phyloP scores from a whole-genome alignment of 2,329 filamentous ascomycete species.

The Beauveria sp. region DNA sequence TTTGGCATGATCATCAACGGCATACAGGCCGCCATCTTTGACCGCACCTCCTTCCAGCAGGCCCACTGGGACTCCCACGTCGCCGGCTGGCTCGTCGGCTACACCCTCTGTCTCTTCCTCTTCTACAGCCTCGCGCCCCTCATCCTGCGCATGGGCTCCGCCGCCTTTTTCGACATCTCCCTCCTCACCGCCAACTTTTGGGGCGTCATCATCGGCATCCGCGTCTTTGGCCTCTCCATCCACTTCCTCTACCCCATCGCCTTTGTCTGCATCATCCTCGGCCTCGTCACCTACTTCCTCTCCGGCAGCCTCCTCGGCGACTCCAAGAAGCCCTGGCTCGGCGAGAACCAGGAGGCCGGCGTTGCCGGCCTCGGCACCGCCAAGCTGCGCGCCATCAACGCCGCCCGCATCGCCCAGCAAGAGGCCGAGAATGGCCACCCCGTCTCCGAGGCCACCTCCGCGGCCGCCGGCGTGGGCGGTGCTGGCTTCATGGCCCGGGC shows the following conservation, averaged over 20 bases:
- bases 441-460: neutral
- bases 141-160: constrained; percentile 80
- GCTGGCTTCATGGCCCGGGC: neutral
- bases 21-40: constrained; percentile 84
- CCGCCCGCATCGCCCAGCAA: constrained; percentile 35
- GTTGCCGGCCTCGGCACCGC: constrained; percentile 78
- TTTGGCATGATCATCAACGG: constrained; percentile 90
- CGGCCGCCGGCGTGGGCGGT: neutral
- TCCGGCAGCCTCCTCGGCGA: constrained; percentile 77
- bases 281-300: constrained; percentile 81
- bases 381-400: constrained; percentile 63
- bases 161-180: constrained; percentile 95
- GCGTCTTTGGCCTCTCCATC: constrained; percentile 71
- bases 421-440: constrained; percentile 22
- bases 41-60: constrained; percentile 61
- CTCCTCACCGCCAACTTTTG: constrained; percentile 94
- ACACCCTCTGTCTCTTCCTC: constrained; percentile 70
- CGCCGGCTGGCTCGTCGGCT: constrained; percentile 79
- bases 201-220: constrained; percentile 86
- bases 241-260: constrained; percentile 94
- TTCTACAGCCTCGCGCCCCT: constrained; percentile 88
- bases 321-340: constrained; percentile 90
- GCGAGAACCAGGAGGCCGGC: constrained; percentile 74
- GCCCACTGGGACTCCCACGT: constrained; percentile 61
- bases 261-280: constrained; percentile 84